Conservation (phyloP, 2,329 filamentous ascomycete species). For the Aureobasidium sp. region DNA sequence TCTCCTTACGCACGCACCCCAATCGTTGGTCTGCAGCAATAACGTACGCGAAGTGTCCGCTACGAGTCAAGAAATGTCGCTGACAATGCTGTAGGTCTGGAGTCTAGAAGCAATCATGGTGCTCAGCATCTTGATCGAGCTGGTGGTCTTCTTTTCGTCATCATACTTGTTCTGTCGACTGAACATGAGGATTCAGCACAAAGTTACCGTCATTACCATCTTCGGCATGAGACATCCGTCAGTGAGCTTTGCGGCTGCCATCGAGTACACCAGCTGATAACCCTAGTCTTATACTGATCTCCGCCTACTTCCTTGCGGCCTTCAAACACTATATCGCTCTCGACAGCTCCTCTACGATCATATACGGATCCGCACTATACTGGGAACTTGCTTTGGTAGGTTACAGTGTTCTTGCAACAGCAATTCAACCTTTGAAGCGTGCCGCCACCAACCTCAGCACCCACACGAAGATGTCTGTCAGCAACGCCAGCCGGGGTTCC, state of each 20-base stretch:
- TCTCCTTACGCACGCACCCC: not conserved
- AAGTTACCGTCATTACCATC: not conserved
- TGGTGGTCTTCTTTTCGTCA: not conserved
- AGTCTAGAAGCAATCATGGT: not conserved
- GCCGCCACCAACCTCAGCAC: not conserved
- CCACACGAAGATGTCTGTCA: not conserved
- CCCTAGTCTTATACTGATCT: not conserved
- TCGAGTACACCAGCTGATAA: no score
- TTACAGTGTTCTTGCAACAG: not conserved
- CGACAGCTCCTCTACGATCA: not conserved
- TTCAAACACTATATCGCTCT: not conserved
- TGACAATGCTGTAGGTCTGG: not conserved
- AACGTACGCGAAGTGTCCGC: not conserved
- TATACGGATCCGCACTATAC: not conserved
- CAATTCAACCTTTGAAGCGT: not conserved
- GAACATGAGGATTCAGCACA: not conserved
- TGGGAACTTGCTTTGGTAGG: not conserved
- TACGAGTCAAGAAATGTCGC: not conserved
- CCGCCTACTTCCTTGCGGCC: not conserved
- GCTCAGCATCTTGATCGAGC: not conserved
- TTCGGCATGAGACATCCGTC: not conserved
- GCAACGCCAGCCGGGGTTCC: not conserved
- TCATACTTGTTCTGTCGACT: not conserved
- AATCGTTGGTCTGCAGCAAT: not conserved
- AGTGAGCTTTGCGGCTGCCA: not conserved